These are phyloP conservation scores for Vitis cinerea DNA, from an alignment of 164 flowering plant genomes.

Conservation along the genomic window DNA sequence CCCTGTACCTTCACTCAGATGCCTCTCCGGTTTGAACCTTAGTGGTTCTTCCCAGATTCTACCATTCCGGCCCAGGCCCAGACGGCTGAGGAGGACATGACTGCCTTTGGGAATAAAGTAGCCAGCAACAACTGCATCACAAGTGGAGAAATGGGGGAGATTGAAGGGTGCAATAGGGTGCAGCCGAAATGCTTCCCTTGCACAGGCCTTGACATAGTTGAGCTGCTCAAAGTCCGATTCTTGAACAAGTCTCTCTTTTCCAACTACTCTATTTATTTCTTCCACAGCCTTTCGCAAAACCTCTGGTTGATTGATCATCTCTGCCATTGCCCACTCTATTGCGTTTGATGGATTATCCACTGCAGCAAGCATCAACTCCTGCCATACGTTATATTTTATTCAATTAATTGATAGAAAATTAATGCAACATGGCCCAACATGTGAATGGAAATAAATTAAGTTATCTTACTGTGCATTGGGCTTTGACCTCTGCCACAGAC, in stretches of 20 bases:
- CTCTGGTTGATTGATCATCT: too few species aligned
- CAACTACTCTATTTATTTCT: background rate
- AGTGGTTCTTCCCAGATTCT: background rate
- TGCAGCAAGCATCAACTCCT: constrained; percentile 12
- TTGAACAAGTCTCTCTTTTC: background rate
- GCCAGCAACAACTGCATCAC: background rate
- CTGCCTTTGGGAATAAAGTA: background rate
- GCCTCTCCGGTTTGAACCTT: background rate
- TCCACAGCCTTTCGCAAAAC: too few species aligned
- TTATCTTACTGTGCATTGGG: constrained; percentile 18
- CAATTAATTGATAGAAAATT: too few species aligned
- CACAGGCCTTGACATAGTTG: too few species aligned
- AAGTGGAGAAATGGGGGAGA: constrained; percentile 6
- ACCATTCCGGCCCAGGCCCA: too few species aligned
- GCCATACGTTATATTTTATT: background rate
- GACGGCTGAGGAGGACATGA: too few species aligned
- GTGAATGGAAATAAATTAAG: too few species aligned
- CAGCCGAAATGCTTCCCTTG: too few species aligned
- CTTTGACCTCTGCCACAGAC: constrained; percentile 23
- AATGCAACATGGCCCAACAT: too few species aligned
- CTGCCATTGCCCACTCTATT: too few species aligned
- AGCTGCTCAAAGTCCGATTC: too few species aligned
- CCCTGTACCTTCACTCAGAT: background rate
- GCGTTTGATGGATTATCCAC: constrained; percentile 7
- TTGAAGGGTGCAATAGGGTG: constrained; percentile 2